Evolutionary conservation across 345 rosid species (phyloP).

Genomic region (Pelargonium nanum): DNA sequence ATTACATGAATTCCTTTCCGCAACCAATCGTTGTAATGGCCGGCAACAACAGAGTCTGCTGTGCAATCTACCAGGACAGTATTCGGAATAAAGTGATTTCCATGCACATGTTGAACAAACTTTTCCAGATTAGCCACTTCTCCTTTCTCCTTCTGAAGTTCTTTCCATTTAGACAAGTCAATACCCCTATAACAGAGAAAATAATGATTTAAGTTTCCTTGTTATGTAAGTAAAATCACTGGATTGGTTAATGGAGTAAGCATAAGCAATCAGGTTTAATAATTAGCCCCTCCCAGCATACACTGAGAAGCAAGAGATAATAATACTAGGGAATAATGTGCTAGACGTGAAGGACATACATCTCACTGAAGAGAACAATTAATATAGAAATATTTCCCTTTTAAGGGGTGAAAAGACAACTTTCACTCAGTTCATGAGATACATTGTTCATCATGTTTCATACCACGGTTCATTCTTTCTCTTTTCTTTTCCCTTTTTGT

Average conservation of each 20-base stretch:
- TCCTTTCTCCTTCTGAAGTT: slow-evolving; percentile 53
- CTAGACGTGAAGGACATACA: too few species aligned
- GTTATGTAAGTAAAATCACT: too few species aligned
- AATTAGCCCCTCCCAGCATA: too few species aligned
- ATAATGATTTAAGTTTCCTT: not conserved
- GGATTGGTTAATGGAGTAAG: not conserved
- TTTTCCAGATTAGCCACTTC: slow-evolving; percentile 70
- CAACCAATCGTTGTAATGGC: slow-evolving; percentile 76
- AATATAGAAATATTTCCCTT: too few species aligned
- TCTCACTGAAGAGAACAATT: too few species aligned
- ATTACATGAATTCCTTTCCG: slow-evolving; percentile 90
- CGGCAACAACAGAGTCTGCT: slow-evolving; percentile 71
- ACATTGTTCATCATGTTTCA: too few species aligned
- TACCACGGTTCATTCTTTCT: too few species aligned
- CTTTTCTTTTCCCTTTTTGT: too few species aligned
- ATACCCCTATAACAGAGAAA: slow-evolving; percentile 50
- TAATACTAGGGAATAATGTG: too few species aligned
- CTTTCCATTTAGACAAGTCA: slow-evolving; percentile 81
- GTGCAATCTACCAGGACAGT: slow-evolving; percentile 94
- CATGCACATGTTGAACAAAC: slow-evolving; percentile 70
- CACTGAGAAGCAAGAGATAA: too few species aligned
- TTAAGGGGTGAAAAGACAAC: too few species aligned
- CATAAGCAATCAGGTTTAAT: not conserved
- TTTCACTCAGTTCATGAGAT: too few species aligned
- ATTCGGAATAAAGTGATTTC: slow-evolving; percentile 89